Base-by-base conservation (phyloP, 441 rosid species). In the Lepidium campestre region DNA sequence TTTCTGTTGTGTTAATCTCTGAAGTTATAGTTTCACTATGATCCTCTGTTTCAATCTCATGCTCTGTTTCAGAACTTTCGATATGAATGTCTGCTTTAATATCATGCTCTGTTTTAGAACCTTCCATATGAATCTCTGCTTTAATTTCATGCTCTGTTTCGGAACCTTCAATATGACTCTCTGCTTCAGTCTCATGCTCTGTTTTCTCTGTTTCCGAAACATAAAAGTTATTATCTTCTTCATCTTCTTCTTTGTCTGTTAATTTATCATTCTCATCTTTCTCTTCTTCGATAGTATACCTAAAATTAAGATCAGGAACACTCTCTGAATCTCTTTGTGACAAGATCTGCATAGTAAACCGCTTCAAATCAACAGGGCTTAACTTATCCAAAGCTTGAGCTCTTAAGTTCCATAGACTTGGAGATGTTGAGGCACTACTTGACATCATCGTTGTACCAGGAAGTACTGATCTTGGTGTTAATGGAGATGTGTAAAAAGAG, bases 381-480 rank as follows among this genome's bases (percentile, higher is more conserved):
- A 86, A 49, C 72, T 85, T 93, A 64, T 83, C 96, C 53, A 86
- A 75, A 20, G 92, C 83, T 56, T 85, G 86, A 73, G 84, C 80
- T 73, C 81, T 54, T 27, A 76, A 55, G 44, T 83, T 81, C 80
- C 81, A 75, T 41, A 88, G 85, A 76, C 80, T 80, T 7, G 96
- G 78, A 1, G 96, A 86, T 1, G 82, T 77, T 63, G 80, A 72
- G 39, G 36, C 71, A 73, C 65, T 76, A 46, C 47, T 60, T 50
- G 63, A 52, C 68, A 67, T 67, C 57, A 63, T 31, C 76, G 55
- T 35, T 47, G 45, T 63, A 0, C 57, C 77, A 0, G 83, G 90
- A 70, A 90, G 87, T 23, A 90, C 96, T 1, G 97, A 90, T 23
- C 82, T 90, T 11, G 98, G 98, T 23, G 95, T 90, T 5, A 67